These are phyloP conservation scores for Akanthomyces uredinophilus DNA, from an alignment of 2,329 filamentous ascomycete genomes.

Conservation along the genomic window DNA sequence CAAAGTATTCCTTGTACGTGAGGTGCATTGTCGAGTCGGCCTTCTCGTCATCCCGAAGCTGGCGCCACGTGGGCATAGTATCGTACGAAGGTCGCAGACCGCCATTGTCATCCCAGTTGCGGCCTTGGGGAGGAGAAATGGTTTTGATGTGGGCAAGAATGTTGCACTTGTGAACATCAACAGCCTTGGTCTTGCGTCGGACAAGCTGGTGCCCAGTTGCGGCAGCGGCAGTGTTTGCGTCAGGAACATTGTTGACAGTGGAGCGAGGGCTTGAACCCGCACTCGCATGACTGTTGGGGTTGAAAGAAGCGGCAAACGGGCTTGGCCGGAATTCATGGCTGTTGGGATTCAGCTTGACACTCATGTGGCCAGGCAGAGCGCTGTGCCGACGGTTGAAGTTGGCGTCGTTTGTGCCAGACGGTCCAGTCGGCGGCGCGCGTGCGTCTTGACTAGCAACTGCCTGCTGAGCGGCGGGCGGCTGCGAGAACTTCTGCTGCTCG, in stretches of 20 bases:
- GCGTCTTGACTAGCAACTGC: conserved; percentile 57
- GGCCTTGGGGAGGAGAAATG: conserved; percentile 45
- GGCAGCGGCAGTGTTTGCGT: conserved; percentile 21
- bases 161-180: conserved; percentile 65
- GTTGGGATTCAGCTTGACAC: conserved; percentile 58
- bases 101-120: conserved; percentile 68
- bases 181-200: conserved; percentile 64
- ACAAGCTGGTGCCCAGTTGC: conserved; percentile 47
- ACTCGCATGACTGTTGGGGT: conserved; percentile 61
- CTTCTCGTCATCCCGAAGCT: conserved; percentile 66
- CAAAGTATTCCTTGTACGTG: conserved; percentile 76
- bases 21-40: conserved; percentile 56
- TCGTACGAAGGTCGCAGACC: conserved; percentile 82
- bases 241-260: conserved; percentile 45
- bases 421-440: conserved; percentile 69
- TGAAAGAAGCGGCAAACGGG: conserved; percentile 75
- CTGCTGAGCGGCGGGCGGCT: conserved; percentile 37
- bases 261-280: conserved; percentile 68
- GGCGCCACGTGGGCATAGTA: conserved; percentile 80
- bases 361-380: conserved; percentile 46
- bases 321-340: conserved; percentile 81
- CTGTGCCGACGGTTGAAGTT: conserved; percentile 50
- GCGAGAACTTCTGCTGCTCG: conserved; percentile 48
- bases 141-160: conserved; percentile 52
- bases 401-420: conserved; percentile 52